Evolutionary conservation across 75 land plant genomes (phyloP).

Genomic region (Selaginella tamariscina): DNA sequence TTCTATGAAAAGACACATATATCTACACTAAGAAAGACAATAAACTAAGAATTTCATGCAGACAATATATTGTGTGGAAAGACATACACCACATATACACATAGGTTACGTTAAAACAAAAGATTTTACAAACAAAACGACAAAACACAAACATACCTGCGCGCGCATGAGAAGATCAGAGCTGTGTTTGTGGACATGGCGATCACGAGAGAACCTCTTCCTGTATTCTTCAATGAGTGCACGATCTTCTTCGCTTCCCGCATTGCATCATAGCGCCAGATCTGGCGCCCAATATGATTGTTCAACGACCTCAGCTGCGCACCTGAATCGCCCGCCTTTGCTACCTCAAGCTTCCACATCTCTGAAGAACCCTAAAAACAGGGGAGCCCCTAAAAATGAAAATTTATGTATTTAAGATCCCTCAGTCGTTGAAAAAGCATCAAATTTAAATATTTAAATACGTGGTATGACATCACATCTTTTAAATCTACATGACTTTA

Average conservation of each 20-base stretch:
- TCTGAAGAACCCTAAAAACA: too few relatives aligned
- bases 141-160: constrained; percentile 37
- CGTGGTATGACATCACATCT: too few relatives aligned
- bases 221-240: constrained; percentile 44
- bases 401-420: too few relatives aligned
- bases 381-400: too few relatives aligned
- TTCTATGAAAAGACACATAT: too few relatives aligned
- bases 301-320: constrained; percentile 52
- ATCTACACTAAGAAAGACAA: constrained; percentile 3
- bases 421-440: too few relatives aligned
- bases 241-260: constrained; percentile 44
- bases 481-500: too few relatives aligned
- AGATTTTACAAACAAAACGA: background rate
- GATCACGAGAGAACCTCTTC: constrained; percentile 25
- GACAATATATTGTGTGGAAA: background rate
- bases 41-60: background rate
- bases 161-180: constrained; percentile 59
- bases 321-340: constrained; percentile 40
- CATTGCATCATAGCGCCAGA: constrained; percentile 65
- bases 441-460: too few relatives aligned
- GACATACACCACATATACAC: too few relatives aligned
- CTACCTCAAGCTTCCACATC: constrained; percentile 82
- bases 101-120: background rate
- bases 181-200: constrained; percentile 50
- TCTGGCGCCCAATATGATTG: constrained; percentile 46